phyloP scores from a whole-genome alignment of 208 protist species.

The Trypanosoma avium region DNA sequence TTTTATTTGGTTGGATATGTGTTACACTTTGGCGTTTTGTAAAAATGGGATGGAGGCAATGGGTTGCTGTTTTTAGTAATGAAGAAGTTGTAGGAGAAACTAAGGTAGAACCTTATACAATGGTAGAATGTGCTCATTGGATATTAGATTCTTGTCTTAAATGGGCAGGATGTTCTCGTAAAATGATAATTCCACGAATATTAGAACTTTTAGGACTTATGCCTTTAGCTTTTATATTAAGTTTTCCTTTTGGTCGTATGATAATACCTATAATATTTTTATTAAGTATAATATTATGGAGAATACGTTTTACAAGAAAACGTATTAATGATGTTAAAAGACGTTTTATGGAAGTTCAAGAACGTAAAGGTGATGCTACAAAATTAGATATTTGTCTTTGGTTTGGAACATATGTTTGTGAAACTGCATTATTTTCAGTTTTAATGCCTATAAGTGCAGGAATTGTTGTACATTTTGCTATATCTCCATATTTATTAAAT shows the following conservation, averaged over 20 bases:
- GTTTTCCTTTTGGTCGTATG: background rate
- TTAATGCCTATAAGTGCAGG: slow-evolving; percentile 45
- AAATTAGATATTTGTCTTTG: slow-evolving; percentile 34
- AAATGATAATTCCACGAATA: background rate
- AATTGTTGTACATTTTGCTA: slow-evolving; percentile 55
- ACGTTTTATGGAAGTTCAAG: slow-evolving; percentile 56
- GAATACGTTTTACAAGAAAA: slow-evolving; percentile 32
- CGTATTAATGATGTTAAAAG: slow-evolving; percentile 28
- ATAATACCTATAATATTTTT: slow-evolving; percentile 14
- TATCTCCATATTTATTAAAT: slow-evolving; percentile 50
- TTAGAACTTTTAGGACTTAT: slow-evolving; percentile 15
- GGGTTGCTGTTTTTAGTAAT: slow-evolving; percentile 9
- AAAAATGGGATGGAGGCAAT: slow-evolving; percentile 15
- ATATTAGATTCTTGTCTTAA: slow-evolving; percentile 10
- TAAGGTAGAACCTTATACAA: slow-evolving; percentile 8
- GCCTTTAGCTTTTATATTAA: slow-evolving; percentile 16
- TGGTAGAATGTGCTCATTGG: slow-evolving; percentile 19
- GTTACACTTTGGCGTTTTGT: slow-evolving; percentile 13
- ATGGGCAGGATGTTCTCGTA: slow-evolving; percentile 7
- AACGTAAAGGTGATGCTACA: slow-evolving; percentile 35
- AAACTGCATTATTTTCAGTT: slow-evolving; percentile 55
- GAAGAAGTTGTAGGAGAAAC: background rate
- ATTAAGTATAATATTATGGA: slow-evolving; percentile 27
- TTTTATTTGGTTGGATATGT: slow-evolving; percentile 25
- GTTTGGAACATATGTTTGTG: slow-evolving; percentile 55